Percentiles rank a stretch among this genome's conserved stretches.
These are phyloP conservation scores for Hyphopichia pseudoburtonii DNA, from an alignment of 1,139 yeast species.

Conservation along the genomic window DNA sequence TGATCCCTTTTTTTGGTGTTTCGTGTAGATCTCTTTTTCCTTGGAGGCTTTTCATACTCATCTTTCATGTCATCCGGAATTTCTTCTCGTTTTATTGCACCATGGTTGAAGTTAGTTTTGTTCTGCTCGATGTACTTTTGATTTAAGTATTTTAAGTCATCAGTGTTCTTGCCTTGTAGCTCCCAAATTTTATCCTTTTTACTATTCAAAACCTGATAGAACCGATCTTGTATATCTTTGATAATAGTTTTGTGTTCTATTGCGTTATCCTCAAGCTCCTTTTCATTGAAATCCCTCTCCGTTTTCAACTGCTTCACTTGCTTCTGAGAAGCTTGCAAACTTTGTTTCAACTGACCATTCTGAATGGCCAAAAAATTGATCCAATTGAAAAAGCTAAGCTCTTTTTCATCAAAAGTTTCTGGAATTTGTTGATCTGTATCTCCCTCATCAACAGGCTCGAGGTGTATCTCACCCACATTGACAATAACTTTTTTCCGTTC, in stretches of 20 bases:
- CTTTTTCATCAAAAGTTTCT: conserved; percentile 4
- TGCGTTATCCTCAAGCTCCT: conserved; percentile 5
- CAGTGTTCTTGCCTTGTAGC: conserved; percentile 15
- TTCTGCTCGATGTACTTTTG: conserved; percentile 17
- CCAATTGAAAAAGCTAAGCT: conserved; percentile 29
- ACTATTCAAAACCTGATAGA: conserved; percentile 33
- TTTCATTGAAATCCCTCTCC: conserved; percentile 15
- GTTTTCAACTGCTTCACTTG: conserved; percentile 14
- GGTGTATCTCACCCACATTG: conserved; percentile 22
- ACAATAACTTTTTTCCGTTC: conserved; percentile 23
- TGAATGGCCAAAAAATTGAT: conserved; percentile 20
- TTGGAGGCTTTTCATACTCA: conserved; percentile 8
- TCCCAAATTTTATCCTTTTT: conserved; percentile 40
- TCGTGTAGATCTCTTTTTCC: background rate
- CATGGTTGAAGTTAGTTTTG: conserved; percentile 18
- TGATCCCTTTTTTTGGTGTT: no score
- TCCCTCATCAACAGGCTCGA: conserved; percentile 15
- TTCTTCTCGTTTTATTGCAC: conserved; percentile 16
- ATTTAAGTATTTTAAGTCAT: conserved; percentile 22
- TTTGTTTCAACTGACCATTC: conserved; percentile 12
- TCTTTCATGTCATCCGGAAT: conserved; percentile 19
- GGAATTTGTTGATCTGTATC: background rate
- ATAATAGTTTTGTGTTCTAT: conserved; percentile 27
- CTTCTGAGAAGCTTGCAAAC: conserved; percentile 5
- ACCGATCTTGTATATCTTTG: conserved; percentile 36